Evolutionary conservation across 163 green algal genomes (phyloP).

Genomic region (Scenedesmus sp.): DNA sequence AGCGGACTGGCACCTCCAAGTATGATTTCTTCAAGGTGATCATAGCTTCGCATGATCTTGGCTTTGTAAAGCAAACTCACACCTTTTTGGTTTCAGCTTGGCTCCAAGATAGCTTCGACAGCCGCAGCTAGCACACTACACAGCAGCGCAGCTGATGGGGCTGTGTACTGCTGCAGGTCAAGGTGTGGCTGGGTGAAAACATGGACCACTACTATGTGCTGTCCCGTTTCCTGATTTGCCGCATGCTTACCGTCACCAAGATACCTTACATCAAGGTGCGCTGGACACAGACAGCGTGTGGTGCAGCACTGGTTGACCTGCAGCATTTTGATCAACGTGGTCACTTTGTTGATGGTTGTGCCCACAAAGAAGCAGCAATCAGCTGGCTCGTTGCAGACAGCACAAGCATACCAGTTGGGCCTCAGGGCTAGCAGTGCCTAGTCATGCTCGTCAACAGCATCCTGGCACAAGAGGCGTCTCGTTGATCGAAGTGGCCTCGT

Average conservation of each 20-base stretch:
- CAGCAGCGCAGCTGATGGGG: not conserved
- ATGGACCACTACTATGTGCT: conserved; percentile 94
- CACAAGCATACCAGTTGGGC: too few species aligned
- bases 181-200: conserved; percentile 84
- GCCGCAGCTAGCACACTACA: not conserved
- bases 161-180: conserved; percentile 69
- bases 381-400: too few species aligned
- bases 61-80: not conserved
- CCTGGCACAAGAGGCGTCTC: too few species aligned
- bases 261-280: conserved; percentile 85
- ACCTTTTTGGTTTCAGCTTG: not conserved
- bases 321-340: too few species aligned
- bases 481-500: not conserved
- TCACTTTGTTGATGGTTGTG: too few species aligned
- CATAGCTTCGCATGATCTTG: not conserved
- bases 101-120: not conserved
- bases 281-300: not conserved
- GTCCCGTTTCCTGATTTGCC: conserved; percentile 90
- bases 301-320: not conserved
- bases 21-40: conserved; percentile 85
- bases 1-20: conserved; percentile 64
- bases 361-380: too few species aligned
- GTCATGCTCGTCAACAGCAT: not conserved
- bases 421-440: not conserved
- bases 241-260: conserved; percentile 92